These are phyloP conservation scores for Closterium sp. DNA, from an alignment of 139 green algal genomes.

Conservation along the genomic window DNA sequence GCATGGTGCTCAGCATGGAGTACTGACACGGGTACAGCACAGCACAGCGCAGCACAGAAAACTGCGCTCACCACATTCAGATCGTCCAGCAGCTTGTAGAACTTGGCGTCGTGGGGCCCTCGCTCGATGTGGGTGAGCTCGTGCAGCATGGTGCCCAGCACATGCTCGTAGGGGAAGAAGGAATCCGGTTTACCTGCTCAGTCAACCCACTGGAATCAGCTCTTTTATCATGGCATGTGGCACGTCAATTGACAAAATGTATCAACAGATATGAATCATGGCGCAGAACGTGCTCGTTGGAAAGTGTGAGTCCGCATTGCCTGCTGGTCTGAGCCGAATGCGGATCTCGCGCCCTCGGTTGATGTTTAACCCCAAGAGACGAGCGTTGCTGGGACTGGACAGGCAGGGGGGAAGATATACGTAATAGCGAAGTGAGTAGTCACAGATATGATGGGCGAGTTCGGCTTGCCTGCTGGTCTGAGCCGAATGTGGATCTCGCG, in stretches of 20 bases:
- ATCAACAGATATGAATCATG: not conserved
- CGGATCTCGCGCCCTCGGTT: constrained; percentile 44
- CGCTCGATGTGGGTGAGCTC: constrained; percentile 77
- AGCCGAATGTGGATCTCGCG: constrained; percentile 51
- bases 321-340: constrained; percentile 50
- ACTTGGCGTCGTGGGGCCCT: constrained; percentile 67
- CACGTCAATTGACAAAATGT: constrained; percentile 47
- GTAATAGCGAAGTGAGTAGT: no score
- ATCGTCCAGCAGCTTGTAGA: constrained; percentile 90
- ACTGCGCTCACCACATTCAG: constrained; percentile 57
- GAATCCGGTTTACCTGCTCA: not conserved
- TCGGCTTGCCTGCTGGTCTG: constrained; percentile 17
- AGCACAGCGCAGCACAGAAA: no score
- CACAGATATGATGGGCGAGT: not conserved
- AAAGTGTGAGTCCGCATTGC: not conserved
- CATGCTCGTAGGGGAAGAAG: constrained; percentile 72
- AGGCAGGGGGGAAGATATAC: no score
- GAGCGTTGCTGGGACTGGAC: constrained; percentile 60
- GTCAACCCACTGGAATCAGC: not conserved
- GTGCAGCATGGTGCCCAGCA: constrained; percentile 88
- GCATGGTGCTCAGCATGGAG: constrained; percentile 86
- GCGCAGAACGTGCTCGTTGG: no score
- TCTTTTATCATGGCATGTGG: constrained; percentile 34
- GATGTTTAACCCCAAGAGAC: constrained; percentile 68
- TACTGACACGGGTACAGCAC: no score